Evolutionary conservation across 73 alveolate genomes (phyloP), one percentile per base, ranked within the genome.

Genomic region (Paraurostyla sp.): DNA sequence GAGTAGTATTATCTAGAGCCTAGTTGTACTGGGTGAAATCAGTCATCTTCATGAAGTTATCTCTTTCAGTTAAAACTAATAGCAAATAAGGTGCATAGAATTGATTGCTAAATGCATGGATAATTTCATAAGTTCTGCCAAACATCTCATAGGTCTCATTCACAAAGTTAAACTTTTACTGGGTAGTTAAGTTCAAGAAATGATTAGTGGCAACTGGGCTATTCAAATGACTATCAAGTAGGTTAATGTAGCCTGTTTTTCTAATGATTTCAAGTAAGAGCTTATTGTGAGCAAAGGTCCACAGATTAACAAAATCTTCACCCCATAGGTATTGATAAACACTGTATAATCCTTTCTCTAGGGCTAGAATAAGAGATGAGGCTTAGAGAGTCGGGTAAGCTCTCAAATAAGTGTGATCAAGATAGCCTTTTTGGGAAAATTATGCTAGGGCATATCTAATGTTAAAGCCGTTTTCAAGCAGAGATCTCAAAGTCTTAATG

Each of bases 51-150:
- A 49, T 78, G 80, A 32, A 78, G n/a, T 20, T 23, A 51, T 78
- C 89, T 52, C 78, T 78, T n/a, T 78, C 89, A 9, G 40, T 78
- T 9, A 51, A 30, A 0, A 43, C 22, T 3, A 51, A 35, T 1
- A 78, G 60, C 22, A 78, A 27, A 36, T 78, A 78, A 16, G 89
- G 78, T 15, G 89, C 86, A 30, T 73, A 73, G 29, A 25, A 30
- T 27, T 23, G 25, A n/a, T 23, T 3, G 11, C 40, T 1, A 9
- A 73, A 38, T n/a, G 40, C 59, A 20, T 73, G 60, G 13, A 13
- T 20, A 15, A 38, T 30, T 16, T 65, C 56, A 35, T 0, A 6
- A 13, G 38, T 18, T 18, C 42, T 32, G 40, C 6, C 9, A 38
- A 38, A 65, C 13, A 32, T 13, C 1, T 38, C 25, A 38, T 38